These are phyloP conservation scores for Falciphora oryzae DNA, from an alignment of 2,329 filamentous ascomycete genomes.

Conservation along the genomic window DNA sequence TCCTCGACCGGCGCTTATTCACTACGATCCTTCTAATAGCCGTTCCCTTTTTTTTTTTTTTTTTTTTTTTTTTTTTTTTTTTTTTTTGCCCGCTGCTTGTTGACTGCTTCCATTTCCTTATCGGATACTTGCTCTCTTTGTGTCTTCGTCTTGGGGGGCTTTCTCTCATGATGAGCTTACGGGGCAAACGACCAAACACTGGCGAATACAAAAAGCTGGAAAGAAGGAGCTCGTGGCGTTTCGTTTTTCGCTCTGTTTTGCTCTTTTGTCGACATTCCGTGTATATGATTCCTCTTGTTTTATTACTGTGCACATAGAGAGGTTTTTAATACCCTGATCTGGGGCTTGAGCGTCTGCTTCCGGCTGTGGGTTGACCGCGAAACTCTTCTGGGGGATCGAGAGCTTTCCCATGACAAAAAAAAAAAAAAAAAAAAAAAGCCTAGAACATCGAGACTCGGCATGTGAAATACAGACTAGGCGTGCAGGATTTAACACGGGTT, in stretches of 20 bases:
- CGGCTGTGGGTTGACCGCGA: background rate
- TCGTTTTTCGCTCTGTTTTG: constrained; percentile 4
- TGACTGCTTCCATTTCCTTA: background rate
- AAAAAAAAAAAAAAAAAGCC: too few species aligned
- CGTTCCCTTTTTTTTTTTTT: background rate
- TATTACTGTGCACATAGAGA: constrained; percentile 5
- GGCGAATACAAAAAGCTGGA: background rate
- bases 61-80: background rate
- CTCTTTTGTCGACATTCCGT: background rate
- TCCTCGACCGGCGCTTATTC: background rate
- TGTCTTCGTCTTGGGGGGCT: background rate
- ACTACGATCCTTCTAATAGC: background rate
- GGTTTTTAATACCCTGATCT: background rate
- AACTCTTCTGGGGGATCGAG: too few species aligned
- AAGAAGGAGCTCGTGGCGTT: constrained; percentile 1
- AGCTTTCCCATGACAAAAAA: too few species aligned
- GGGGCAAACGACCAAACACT: background rate
- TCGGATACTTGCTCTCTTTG: background rate
- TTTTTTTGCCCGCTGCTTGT: background rate
- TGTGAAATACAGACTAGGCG: too few species aligned
- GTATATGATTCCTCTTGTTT: constrained; percentile 4
- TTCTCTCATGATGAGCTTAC: background rate
- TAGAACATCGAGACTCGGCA: too few species aligned
- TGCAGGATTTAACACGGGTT: background rate
- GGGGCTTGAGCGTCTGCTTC: background rate